Percentiles rank a stretch among this genome's conserved stretches.
These are phyloP conservation scores for Salix udensis DNA, from an alignment of 345 rosid genomes.

Conservation along the genomic window DNA sequence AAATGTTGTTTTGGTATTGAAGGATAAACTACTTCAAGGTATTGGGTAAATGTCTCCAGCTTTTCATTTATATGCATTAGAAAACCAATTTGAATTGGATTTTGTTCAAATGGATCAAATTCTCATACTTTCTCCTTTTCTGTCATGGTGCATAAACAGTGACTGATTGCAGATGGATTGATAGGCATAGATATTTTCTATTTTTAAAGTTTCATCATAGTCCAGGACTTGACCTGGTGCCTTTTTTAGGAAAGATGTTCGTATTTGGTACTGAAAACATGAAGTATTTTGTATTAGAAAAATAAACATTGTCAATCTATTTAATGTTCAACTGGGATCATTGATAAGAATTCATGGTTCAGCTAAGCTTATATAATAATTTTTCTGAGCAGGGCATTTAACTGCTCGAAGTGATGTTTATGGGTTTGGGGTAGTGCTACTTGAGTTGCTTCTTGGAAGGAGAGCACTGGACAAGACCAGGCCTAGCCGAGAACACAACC, in stretches of 20 bases:
- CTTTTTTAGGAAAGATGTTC: background rate
- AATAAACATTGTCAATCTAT: background rate
- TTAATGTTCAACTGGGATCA: background rate
- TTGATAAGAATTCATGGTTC: background rate
- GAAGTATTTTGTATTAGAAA: background rate
- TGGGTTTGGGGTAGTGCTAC: constrained; percentile 91
- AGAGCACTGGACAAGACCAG: constrained; percentile 90
- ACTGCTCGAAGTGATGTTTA: constrained; percentile 95
- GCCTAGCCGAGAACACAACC: constrained; percentile 83
- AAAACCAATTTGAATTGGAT: too few relatives aligned
- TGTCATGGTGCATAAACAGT: too few relatives aligned
- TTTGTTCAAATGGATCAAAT: too few relatives aligned
- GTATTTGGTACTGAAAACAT: background rate
- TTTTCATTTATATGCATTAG: too few relatives aligned
- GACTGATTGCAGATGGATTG: too few relatives aligned
- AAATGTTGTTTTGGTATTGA: too few relatives aligned
- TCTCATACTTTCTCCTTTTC: too few relatives aligned
- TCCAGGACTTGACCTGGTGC: background rate
- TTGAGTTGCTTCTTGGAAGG: constrained; percentile 93
- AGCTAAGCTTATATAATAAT: background rate
- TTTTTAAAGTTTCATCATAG: background rate
- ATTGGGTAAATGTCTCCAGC: too few relatives aligned
- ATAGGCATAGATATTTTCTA: background rate
- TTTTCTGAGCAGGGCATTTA: constrained; percentile 62
- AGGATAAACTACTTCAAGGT: too few relatives aligned